Evolutionary conservation across 2,329 filamentous ascomycete species (phyloP).

Genomic region (Trichoderma sp.): DNA sequence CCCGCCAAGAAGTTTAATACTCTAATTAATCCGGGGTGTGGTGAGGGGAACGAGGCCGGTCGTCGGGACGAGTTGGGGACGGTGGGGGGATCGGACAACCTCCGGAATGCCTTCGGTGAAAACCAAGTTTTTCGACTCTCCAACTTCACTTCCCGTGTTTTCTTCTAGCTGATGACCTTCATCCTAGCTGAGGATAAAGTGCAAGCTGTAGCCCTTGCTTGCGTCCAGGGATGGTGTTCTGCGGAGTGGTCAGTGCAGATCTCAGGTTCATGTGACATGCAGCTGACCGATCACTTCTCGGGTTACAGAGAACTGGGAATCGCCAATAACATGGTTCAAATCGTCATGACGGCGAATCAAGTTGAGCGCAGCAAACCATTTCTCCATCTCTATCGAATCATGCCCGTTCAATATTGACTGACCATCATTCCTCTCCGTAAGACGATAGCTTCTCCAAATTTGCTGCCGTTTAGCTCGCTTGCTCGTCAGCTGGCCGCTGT

Average conservation of each 20-base stretch:
- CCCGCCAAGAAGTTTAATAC: slow-evolving; percentile 14
- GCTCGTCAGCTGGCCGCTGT: neutral
- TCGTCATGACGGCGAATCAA: neutral
- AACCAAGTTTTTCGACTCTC: neutral
- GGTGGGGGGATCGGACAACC: slow-evolving; percentile 14
- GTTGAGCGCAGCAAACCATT: neutral
- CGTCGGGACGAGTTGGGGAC: neutral
- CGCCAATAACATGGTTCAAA: neutral
- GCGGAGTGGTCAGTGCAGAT: neutral
- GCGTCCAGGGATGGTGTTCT: neutral
- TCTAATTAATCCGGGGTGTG: slow-evolving; percentile 5
- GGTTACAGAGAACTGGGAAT: neutral
- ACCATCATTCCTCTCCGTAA: neutral
- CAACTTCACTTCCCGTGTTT: neutral
- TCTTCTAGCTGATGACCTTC: slow-evolving; percentile 8
- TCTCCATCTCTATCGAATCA: neutral
- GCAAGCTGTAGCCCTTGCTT: neutral
- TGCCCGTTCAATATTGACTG: neutral
- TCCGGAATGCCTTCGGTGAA: slow-evolving; percentile 1
- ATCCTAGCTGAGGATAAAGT: neutral
- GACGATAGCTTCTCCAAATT: neutral
- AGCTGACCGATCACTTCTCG: neutral
- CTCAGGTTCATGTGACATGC: neutral
- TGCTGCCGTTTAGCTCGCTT: neutral
- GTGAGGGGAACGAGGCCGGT: slow-evolving; percentile 1